Evolutionary conservation across 192 early-diverging fungal genomes (phyloP).

Genomic region (Coemansia sp.): DNA sequence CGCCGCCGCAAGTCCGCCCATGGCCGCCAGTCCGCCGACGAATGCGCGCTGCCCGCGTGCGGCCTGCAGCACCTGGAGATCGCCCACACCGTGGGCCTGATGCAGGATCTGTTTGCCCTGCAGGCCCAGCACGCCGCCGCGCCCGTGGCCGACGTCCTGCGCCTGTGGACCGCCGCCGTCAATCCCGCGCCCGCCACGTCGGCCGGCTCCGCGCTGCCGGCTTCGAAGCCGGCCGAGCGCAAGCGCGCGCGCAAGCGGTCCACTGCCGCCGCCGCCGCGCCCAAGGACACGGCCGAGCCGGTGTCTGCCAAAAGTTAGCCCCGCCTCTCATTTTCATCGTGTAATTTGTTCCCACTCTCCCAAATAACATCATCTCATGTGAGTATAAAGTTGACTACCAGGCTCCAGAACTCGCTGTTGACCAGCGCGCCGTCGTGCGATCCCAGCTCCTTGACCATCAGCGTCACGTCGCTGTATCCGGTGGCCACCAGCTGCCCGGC

Average conservation of each 20-base stretch:
- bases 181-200: no score
- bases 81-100: constrained; percentile 20
- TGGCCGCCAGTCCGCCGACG: constrained; percentile 35
- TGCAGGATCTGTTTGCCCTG: constrained; percentile 19
- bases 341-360: no score
- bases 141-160: constrained; percentile 3
- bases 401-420: constrained; percentile 24
- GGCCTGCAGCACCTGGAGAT: constrained; percentile 40
- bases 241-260: constrained; percentile 7
- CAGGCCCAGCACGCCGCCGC: constrained; percentile 7
- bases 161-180: constrained; percentile 9
- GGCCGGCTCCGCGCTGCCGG: no score
- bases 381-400: constrained; percentile 5
- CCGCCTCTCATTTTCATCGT: not conserved
- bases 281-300: no score
- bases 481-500: constrained; percentile 14
- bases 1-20: constrained; percentile 41
- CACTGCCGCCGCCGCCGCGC: constrained; percentile 6
- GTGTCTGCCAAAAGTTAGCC: not conserved
- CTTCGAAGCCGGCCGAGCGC: constrained; percentile 2
- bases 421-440: constrained; percentile 19
- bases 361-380: not conserved
- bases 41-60: constrained; percentile 27
- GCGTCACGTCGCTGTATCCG: constrained; percentile 16
- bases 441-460: constrained; percentile 22